Evolutionary conservation across 208 protist species (phyloP), one percentile per base, ranked within the genome.

Genomic region (Histomonas meleagridis): DNA sequence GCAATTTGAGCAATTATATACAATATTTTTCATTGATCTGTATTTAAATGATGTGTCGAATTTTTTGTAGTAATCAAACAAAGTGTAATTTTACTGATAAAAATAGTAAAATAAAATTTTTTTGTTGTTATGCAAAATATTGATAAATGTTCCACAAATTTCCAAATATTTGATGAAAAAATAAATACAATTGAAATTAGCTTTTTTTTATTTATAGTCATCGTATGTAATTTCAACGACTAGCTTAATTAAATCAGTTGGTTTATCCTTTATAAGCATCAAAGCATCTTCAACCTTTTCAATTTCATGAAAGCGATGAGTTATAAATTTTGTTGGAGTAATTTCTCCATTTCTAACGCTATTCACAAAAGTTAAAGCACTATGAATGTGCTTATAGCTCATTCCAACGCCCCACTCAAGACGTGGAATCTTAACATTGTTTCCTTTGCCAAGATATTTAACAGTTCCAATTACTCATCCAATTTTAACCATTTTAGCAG

Each of bases 401-500:
- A 86, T 86, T 51, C 76, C 76, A 16, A 86, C 76, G 23, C 76
- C 76, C 76, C 76, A 86, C 10, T 86, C 76, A 49, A 86, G 46
- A 38, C 40, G 40, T 86, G 76, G 76, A 40, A 86, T 48, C 32
- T 32, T 26, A 46, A 86, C 38, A 18, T 51, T 86, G 0, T 86
- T 46, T 14, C 76, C 76, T 86, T 86, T 46, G 16, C 76, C 76
- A 26, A 86, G 46, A 28, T 86, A 86, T 40, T 86, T 86, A 35
- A 86, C 76, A 26, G 43, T 46, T 10, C 76, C 76, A 46, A 86
- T 86, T 16, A 86, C 46, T 38, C 76, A 40, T 57, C 76, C 46
- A 26, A 46, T 0, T 5, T 38, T 51, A 1, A 86, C 9, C 76
- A 86, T 86, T 48, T 55, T 86, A 46, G 55, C 76, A 35, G 76